Percentiles rank a stretch among this genome's conserved stretches.
Conservation (phyloP, 73 alveolate species). For the Paraurostyla sp. region DNA sequence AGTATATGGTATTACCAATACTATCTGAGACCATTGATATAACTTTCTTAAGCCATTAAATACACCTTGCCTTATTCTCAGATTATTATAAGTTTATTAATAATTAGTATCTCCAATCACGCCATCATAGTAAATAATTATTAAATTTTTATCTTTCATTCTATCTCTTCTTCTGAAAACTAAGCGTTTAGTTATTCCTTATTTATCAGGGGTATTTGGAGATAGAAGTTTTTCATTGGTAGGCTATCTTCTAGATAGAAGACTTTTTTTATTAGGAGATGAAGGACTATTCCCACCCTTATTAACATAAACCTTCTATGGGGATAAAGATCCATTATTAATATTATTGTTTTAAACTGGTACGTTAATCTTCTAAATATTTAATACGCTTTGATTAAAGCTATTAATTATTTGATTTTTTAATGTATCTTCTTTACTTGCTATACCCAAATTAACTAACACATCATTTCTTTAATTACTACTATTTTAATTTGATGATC, state of each 20-base stretch:
- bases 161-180: conserved; percentile 58
- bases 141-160: conserved; percentile 62
- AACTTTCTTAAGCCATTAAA: conserved; percentile 26
- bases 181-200: conserved; percentile 42
- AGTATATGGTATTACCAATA: conserved; percentile 11
- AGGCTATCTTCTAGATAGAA: conserved; percentile 14
- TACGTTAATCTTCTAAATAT: conserved; percentile 1
- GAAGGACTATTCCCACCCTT: not conserved
- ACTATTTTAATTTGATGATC: not conserved
- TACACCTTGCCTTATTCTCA: conserved; percentile 44
- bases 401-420: not conserved
- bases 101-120: conserved; percentile 38
- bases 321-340: not conserved
- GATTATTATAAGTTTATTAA: not conserved
- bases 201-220: conserved; percentile 35
- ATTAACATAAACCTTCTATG: not conserved
- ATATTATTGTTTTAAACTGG: not conserved
- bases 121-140: conserved; percentile 58
- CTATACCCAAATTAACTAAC: not conserved
- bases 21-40: conserved; percentile 1
- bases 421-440: not conserved
- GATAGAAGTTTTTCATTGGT: conserved; percentile 19
- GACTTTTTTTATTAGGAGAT: not conserved
- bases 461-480: conserved; percentile 24
- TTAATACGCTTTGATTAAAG: conserved; percentile 8